Evolutionary conservation across 129 eudicot genomes (phyloP).

Genomic region (Logfia minima): DNA sequence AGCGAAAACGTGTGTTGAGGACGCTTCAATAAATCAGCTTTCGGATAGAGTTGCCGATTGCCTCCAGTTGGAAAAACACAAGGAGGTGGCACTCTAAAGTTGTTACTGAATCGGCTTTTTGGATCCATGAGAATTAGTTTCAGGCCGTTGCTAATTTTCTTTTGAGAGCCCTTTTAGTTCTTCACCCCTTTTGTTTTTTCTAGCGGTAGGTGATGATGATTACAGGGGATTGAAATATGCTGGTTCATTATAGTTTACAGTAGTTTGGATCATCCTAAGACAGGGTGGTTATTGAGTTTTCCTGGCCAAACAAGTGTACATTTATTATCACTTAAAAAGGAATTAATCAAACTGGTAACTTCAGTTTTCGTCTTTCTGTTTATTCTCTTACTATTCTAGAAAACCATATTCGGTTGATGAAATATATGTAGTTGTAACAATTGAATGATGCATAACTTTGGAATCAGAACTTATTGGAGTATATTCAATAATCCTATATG

Average conservation of each 20-base stretch:
- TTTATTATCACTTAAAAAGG: neutral
- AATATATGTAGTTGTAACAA: neutral
- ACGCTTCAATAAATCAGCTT: constrained; percentile 41
- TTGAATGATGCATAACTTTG: neutral
- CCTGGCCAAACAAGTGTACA: constrained; percentile 21
- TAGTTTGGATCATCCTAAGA: constrained; percentile 14
- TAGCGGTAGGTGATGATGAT: constrained; percentile 2
- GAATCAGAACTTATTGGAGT: neutral
- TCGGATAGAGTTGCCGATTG: constrained; percentile 49
- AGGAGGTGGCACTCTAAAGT: constrained; percentile 23
- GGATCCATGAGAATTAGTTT: constrained; percentile 5
- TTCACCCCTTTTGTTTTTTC: neutral
- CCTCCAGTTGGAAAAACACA: constrained; percentile 47
- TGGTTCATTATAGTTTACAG: constrained; percentile 8
- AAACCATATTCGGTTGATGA: neutral
- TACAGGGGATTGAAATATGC: neutral
- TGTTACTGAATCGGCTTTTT: constrained; percentile 7
- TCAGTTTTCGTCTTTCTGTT: neutral
- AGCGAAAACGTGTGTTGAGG: constrained; percentile 29
- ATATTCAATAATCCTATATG: neutral
- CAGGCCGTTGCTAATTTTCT: neutral
- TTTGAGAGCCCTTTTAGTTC: constrained; percentile 14
- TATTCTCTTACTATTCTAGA: neutral
- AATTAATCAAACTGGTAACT: constrained; percentile 6
- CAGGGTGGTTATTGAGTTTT: constrained; percentile 16